These are phyloP conservation scores for Diversispora epigaea DNA, from an alignment of 192 early-diverging fungal species.

Conservation along the genomic window DNA sequence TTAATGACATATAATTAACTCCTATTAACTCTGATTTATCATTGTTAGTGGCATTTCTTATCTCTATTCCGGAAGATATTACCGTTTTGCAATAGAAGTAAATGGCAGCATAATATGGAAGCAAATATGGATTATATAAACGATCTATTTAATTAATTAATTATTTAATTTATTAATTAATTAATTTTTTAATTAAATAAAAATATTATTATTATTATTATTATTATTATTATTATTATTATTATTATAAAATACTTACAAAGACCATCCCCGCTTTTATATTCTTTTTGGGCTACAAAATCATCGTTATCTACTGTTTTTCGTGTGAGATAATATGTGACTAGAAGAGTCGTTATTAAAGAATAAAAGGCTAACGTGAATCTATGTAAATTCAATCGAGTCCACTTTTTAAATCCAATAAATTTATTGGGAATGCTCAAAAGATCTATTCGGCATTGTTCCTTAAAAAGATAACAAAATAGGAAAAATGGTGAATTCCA, in stretches of 20 bases:
- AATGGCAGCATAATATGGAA: constrained; percentile 28
- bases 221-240: no score
- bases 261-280: background rate
- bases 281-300: background rate
- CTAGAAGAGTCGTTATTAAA: constrained; percentile 12
- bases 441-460: constrained; percentile 16
- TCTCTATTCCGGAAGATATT: background rate
- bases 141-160: background rate
- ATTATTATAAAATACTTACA: no score
- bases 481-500: constrained; percentile 30
- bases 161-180: no score
- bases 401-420: constrained; percentile 28
- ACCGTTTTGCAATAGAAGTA: constrained; percentile 25
- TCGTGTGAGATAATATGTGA: constrained; percentile 13
- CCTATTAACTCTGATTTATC: constrained; percentile 13
- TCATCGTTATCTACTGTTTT: constrained; percentile 21
- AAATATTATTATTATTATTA: no score
- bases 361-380: background rate
- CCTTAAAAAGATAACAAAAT: constrained; percentile 18
- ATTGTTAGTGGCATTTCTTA: background rate
- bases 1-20: constrained; percentile 6
- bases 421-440: constrained; percentile 27
- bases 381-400: constrained; percentile 1
- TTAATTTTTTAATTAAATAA: no score
- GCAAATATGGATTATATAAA: constrained; percentile 21